Evolutionary conservation across 306 rosid genomes (phyloP), one percentile per base, ranked within the genome.

Genomic region (Pterocarpus santalinus): DNA sequence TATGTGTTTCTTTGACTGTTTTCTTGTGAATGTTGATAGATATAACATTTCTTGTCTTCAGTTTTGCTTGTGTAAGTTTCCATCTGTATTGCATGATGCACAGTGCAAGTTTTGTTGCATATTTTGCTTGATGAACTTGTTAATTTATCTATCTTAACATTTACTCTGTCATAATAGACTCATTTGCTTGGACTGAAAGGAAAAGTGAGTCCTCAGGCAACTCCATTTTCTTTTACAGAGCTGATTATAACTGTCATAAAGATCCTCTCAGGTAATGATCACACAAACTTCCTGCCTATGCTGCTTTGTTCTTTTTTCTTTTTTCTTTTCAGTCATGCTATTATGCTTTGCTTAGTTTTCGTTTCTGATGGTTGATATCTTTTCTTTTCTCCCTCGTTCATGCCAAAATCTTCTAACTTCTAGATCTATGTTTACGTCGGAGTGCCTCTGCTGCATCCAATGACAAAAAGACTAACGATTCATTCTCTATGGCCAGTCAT

Each of bases 161-260:
- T 71, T 60, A 38, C 65, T 75, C 77, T 82, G 75, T 85, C 75
- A 78, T 80, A 77, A 52, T 85, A 96, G 99, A 82, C 81, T 85
- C 97, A 96, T 90, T 89, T 96, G 87, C 98, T 96, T 85, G 88
- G 79, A 83, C 88, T 96, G 93, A 93, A 90, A 90, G 71, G 90
- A 62, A 93, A 79, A 47, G 77, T 73, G 76, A 82, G 73, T 73
- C 78, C 83, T 73, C 81, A 12, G 38, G 87, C 89, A 75, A 69
- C 78, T 65, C 80, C 87, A 5, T 12, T 85, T 55, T 88, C 89
- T 61, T 93, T 93, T 70, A 83, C 94, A 1, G 90, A 89, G 89
- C 88, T 93, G 84, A 81, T 92, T 68, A 83, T 93, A 82, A 69
- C 85, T 46, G 77, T 90, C 90, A 90, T 90, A 80, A 96, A 89